phyloP scores from a whole-genome alignment of 2,329 filamentous ascomycete genomes.

The Clonostachys rosea region DNA sequence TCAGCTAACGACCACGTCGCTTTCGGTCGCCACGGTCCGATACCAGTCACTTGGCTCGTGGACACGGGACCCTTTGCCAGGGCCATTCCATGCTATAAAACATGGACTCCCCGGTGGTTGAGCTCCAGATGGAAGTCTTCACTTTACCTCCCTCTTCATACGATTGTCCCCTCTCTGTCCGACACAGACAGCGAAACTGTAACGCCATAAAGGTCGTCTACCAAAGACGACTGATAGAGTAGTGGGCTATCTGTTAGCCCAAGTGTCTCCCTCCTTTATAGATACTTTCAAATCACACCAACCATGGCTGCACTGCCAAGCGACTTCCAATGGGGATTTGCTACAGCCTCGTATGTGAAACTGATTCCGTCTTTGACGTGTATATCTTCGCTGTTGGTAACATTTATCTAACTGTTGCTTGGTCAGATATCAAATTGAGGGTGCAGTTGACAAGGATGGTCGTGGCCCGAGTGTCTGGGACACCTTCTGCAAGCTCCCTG shows the following conservation, averaged over 20 bases:
- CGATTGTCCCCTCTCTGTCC: background rate
- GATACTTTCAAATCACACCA: too few species aligned
- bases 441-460: slow-evolving; percentile 68
- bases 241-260: too few species aligned
- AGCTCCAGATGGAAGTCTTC: background rate
- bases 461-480: slow-evolving; percentile 86
- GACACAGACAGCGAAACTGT: background rate
- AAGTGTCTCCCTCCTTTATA: too few species aligned
- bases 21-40: slow-evolving; percentile 51
- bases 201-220: too few species aligned
- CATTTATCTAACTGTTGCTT: background rate
- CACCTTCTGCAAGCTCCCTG: slow-evolving; percentile 74
- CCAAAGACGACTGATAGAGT: too few species aligned
- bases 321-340: slow-evolving; percentile 77
- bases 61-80: slow-evolving; percentile 5
- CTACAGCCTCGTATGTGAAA: slow-evolving; percentile 63
- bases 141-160: background rate
- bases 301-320: slow-evolving; percentile 52
- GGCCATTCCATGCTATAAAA: background rate
- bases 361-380: background rate
- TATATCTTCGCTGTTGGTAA: background rate
- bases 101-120: background rate
- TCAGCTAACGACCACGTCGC: slow-evolving; percentile 5
- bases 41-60: slow-evolving; percentile 10
- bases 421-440: slow-evolving; percentile 81